Percentiles rank a stretch among this genome's conserved stretches.
Conservation (phyloP, 768 basidiomycete species). For the Russula griseocarnosa region DNA sequence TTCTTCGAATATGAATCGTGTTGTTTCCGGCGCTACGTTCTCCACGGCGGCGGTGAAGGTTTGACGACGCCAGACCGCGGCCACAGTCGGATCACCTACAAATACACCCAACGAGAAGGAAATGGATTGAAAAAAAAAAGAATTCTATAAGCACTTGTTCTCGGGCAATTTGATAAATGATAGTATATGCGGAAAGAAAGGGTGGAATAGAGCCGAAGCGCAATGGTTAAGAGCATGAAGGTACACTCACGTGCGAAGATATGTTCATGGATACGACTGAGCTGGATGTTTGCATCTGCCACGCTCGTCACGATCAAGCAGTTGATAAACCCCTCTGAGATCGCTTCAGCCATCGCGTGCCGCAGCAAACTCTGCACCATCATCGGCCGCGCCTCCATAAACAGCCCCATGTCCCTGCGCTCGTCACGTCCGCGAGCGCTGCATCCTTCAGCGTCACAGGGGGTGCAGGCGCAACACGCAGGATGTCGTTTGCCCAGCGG, state of each 20-base stretch:
- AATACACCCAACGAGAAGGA: neutral
- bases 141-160: neutral
- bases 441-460: conserved; percentile 55
- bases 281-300: conserved; percentile 75
- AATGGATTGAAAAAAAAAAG: neutral
- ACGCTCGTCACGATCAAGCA: conserved; percentile 85
- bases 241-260: conserved; percentile 71
- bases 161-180: neutral
- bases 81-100: conserved; percentile 81
- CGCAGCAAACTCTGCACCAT: conserved; percentile 75
- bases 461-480: conserved; percentile 52
- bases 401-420: conserved; percentile 41
- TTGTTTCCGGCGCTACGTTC: conserved; percentile 66
- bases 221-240: neutral
- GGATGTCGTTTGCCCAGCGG: conserved; percentile 79
- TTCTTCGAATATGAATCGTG: conserved; percentile 60
- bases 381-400: conserved; percentile 46
- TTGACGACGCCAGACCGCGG: conserved; percentile 84
- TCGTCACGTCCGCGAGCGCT: conserved; percentile 54
- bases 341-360: conserved; percentile 73
- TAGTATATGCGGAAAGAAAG: neutral
- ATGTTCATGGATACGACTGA: conserved; percentile 85
- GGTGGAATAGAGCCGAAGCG: neutral
- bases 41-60: conserved; percentile 87
- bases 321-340: conserved; percentile 77